A percentile compares a stretch with the other conserved stretches of the same genome.
phyloP scores from a whole-genome alignment of 139 green algal genomes.

The Closterium sp. region DNA sequence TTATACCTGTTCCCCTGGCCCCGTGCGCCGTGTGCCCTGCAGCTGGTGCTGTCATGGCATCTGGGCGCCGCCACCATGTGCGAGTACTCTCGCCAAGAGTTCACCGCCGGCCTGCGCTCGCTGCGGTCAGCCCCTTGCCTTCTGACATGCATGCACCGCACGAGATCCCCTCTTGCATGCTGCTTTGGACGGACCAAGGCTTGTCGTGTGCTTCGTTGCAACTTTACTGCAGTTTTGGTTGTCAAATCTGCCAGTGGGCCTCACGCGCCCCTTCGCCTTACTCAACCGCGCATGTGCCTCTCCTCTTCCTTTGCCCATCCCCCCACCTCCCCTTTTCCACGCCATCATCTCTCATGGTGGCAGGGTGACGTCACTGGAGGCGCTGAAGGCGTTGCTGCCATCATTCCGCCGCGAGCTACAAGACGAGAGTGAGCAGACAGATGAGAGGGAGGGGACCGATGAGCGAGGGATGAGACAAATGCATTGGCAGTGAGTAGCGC shows the following conservation, averaged over 20 bases:
- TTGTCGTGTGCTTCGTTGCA: not conserved
- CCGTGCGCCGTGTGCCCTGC: not conserved
- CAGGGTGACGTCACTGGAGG: not conserved
- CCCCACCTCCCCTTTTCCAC: not conserved
- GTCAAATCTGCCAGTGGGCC: not conserved
- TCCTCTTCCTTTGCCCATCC: not conserved
- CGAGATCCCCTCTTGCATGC: not conserved
- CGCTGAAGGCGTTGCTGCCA: not conserved
- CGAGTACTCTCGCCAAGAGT: slow-evolving; percentile 80
- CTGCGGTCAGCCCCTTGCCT: not conserved
- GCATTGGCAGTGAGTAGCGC: not conserved
- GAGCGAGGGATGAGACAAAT: not conserved
- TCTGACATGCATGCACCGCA: not conserved
- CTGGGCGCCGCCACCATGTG: slow-evolving; percentile 81
- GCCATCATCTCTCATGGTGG: not conserved
- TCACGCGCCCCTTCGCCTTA: not conserved
- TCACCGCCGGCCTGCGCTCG: slow-evolving; percentile 58
- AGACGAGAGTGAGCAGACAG: not conserved
- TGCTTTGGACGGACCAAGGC: no score
- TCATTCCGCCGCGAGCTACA: not conserved
- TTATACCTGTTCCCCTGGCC: not conserved
- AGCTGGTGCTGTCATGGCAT: slow-evolving; percentile 81
- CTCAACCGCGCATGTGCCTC: not conserved
- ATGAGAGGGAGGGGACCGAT: not conserved
- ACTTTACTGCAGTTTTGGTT: not conserved